Conservation (phyloP, 495 filamentous ascomycete species). For the Hypoxylon lenormandii region DNA sequence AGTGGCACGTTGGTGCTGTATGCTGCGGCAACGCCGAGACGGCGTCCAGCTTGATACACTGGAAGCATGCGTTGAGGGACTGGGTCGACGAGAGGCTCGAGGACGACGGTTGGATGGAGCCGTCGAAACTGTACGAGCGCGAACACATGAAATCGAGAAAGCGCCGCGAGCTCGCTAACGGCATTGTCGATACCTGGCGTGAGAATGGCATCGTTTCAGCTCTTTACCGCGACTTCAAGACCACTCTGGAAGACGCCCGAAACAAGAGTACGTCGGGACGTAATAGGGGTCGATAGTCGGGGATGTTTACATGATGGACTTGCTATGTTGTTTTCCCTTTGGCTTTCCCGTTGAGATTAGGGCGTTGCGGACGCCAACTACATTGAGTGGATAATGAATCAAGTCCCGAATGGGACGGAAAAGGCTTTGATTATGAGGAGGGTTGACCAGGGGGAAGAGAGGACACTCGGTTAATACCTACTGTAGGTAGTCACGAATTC, state of each 20-base stretch:
- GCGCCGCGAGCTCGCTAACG: constrained; percentile 63
- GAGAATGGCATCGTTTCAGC: constrained; percentile 38
- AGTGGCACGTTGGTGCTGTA: constrained; percentile 54
- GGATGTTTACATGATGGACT: not conserved
- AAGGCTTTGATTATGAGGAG: no score
- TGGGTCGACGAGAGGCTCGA: constrained; percentile 73
- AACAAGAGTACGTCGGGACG: constrained; percentile 50
- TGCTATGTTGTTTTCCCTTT: no score
- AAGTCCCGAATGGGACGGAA: no score
- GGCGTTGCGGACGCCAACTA: no score
- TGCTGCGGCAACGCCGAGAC: constrained; percentile 76
- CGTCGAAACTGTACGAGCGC: constrained; percentile 58
- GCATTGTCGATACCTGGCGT: constrained; percentile 57
- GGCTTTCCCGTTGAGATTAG: no score
- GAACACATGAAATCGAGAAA: constrained; percentile 62
- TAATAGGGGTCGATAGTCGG: constrained; percentile 1
- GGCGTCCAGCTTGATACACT: constrained; percentile 78
- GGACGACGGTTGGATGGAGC: constrained; percentile 63
- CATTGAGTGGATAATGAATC: no score
- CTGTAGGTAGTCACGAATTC: not conserved
- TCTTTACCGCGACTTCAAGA: constrained; percentile 56
- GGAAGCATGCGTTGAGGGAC: constrained; percentile 78
- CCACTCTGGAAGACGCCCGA: constrained; percentile 52
- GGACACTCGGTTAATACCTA: not conserved
- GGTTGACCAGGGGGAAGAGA: not conserved